Conservation (phyloP, 1,139 yeast genomes). For the Geotrichum citri-aurantii region DNA sequence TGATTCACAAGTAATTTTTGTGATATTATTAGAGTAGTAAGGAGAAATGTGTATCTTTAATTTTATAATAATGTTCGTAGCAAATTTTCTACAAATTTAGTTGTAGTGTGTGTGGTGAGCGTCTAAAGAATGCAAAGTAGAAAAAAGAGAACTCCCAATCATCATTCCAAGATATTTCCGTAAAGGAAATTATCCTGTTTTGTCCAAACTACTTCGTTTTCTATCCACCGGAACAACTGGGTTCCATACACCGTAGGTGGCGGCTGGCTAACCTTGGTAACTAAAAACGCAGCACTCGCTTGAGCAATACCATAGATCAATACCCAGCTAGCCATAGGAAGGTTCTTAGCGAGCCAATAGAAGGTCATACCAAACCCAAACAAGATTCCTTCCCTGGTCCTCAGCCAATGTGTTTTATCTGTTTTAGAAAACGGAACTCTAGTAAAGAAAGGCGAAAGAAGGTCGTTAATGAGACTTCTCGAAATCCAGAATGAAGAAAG, state of each 20-base stretch:
- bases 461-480: not conserved
- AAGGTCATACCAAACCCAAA: not conserved
- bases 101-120: not conserved
- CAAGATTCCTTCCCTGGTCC: not conserved
- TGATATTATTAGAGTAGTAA: not conserved
- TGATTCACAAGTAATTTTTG: not conserved
- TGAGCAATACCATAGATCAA: not conserved
- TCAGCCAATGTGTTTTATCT: not conserved
- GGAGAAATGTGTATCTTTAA: not conserved
- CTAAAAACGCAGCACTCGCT: not conserved
- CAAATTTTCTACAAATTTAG: not conserved
- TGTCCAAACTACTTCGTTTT: constrained; percentile 29
- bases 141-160: not conserved
- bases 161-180: not conserved
- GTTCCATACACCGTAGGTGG: not conserved
- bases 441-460: not conserved
- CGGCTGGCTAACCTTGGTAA: not conserved
- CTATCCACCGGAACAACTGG: constrained; percentile 26
- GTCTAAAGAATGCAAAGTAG: not conserved
- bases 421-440: not conserved
- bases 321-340: not conserved
- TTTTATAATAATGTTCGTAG: not conserved
- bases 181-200: constrained; percentile 10
- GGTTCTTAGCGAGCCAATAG: not conserved
- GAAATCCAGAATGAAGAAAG: not conserved